A percentile compares a stretch with the other conserved stretches of the same genome.
Conservation (phyloP, 164 flowering plant species). For the Saururus chinensis region DNA sequence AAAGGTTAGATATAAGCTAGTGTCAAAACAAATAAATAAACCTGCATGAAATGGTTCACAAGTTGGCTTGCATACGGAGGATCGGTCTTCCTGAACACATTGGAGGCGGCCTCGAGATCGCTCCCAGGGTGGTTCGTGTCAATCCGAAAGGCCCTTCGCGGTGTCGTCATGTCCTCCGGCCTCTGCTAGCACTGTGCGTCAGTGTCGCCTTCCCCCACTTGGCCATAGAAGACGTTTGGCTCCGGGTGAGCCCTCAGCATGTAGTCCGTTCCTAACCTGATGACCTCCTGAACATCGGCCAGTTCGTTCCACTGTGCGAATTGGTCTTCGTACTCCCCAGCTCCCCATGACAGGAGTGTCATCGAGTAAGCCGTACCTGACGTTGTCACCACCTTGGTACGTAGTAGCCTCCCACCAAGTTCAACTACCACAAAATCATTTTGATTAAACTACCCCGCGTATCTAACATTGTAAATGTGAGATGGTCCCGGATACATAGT, state of each 20-base stretch:
- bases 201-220: conserved; percentile 55
- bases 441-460: no score
- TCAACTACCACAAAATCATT: no score
- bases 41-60: conserved; percentile 43
- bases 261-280: conserved; percentile 52
- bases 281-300: conserved; percentile 19
- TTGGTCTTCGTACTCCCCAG: conserved; percentile 14
- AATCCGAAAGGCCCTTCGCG: conserved; percentile 33
- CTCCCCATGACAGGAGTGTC: conserved; percentile 47
- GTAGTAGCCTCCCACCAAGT: conserved; percentile 49
- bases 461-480: no score
- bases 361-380: conserved; percentile 46
- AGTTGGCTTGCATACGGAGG: conserved; percentile 27
- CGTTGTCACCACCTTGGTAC: conserved; percentile 59
- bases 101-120: conserved; percentile 62
- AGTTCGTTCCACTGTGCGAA: conserved; percentile 19
- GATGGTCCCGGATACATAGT: no score
- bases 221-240: conserved; percentile 32
- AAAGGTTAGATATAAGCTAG: no score
- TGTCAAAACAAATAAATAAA: conserved; percentile 3
- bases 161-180: conserved; percentile 67
- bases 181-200: conserved; percentile 70
- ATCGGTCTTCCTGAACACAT: conserved; percentile 30
- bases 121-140: conserved; percentile 45
- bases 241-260: conserved; percentile 37